These are phyloP conservation scores for Melampsora medusae DNA, from an alignment of 1,284 basidiomycete genomes.

Conservation along the genomic window DNA sequence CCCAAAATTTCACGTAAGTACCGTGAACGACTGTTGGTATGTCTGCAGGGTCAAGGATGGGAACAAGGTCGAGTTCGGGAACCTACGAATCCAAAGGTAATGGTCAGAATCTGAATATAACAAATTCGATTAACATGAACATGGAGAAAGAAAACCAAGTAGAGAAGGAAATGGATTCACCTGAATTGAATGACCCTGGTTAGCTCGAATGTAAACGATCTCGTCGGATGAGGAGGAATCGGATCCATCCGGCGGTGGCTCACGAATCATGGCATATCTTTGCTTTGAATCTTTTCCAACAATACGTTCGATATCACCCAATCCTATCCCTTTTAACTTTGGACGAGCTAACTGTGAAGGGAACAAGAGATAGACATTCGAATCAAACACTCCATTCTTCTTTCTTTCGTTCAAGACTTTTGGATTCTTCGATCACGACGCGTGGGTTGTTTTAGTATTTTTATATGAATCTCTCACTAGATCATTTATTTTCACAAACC, in stretches of 20 bases:
- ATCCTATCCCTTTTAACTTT: constrained; percentile 62
- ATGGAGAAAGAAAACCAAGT: too few species aligned
- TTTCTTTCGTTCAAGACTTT: background rate
- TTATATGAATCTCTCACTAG: constrained; percentile 61
- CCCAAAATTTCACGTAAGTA: constrained; percentile 68
- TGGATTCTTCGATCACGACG: constrained; percentile 16
- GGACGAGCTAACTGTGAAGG: constrained; percentile 60
- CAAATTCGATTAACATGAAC: background rate
- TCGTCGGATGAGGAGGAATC: constrained; percentile 49
- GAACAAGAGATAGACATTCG: background rate
- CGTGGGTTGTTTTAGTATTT: background rate
- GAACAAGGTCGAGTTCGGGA: constrained; percentile 67
- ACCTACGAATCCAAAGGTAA: constrained; percentile 56
- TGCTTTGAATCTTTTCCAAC: constrained; percentile 74
- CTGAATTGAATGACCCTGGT: constrained; percentile 86
- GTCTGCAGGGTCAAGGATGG: constrained; percentile 64
- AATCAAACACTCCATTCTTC: background rate
- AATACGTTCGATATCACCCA: constrained; percentile 66
- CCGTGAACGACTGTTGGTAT: constrained; percentile 77
- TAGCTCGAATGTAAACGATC: constrained; percentile 82
- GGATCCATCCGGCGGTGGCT: constrained; percentile 42
- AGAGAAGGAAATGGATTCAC: constrained; percentile 55
- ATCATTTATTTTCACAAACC: constrained; percentile 71
- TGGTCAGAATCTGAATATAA: background rate
- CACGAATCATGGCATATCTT: constrained; percentile 59